A percentile compares a stretch with the other conserved stretches of the same genome.
Conservation (phyloP, 106 monocot genomes). For the Dioscorea alata region DNA sequence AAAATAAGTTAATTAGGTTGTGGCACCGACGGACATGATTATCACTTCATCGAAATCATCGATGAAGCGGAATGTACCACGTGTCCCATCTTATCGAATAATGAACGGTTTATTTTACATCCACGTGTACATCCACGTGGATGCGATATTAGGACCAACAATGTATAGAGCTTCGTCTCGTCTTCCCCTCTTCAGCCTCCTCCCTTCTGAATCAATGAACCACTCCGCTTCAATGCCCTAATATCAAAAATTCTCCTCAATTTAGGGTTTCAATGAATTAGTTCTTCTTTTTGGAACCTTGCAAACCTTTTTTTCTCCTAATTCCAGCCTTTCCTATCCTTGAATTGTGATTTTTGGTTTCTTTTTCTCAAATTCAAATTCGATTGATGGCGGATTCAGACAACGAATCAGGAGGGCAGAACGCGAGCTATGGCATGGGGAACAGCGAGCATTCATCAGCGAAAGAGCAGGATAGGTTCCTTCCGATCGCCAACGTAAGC, state of each 20-base stretch:
- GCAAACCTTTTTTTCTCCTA: no score
- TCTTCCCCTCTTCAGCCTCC: not conserved
- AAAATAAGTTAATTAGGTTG: no score
- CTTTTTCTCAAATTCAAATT: not conserved
- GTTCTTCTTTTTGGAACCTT: no score
- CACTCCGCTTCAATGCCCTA: no score
- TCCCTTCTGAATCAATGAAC: not conserved
- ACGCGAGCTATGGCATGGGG: slow-evolving; percentile 9
- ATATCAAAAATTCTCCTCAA: no score
- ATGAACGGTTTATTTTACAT: slow-evolving; percentile 15
- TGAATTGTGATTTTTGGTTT: no score
- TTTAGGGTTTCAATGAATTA: no score
- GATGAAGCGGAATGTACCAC: not conserved
- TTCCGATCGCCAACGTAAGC: slow-evolving; percentile 71
- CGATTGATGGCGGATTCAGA: slow-evolving; percentile 49
- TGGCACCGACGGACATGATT: slow-evolving; percentile 6
- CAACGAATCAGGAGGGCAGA: slow-evolving; percentile 50
- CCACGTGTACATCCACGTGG: slow-evolving; percentile 15
- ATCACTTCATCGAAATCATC: not conserved
- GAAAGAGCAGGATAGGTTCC: slow-evolving; percentile 60
- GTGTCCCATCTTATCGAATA: slow-evolving; percentile 23
- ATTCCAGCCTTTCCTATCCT: no score
- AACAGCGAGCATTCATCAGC: slow-evolving; percentile 24
- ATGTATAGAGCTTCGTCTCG: slow-evolving; percentile 1
- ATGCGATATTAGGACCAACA: slow-evolving; percentile 7